Base-by-base conservation (phyloP, 164 flowering plant genomes). In the Liquidambar formosana region DNA sequence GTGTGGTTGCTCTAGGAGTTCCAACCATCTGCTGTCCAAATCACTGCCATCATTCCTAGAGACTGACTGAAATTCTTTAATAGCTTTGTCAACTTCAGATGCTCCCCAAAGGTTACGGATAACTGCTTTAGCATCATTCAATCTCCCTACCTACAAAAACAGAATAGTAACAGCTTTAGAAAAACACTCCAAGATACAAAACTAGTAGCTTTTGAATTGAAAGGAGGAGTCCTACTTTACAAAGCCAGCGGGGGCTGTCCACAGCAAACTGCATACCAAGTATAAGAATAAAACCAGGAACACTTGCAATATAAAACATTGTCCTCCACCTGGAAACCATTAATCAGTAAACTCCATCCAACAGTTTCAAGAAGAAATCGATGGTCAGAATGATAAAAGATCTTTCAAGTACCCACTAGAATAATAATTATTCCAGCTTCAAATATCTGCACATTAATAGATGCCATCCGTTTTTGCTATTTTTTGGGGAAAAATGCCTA, bases 221-320 rank as follows among this genome's bases (percentile, higher is more conserved):
- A 61, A 48, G 49, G 14, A 28, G 47, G 46, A 33, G 22, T 54
- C 84, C 59, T 86, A 92, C 97, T 74, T 89, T 92, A 71, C 86
- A 87, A 58, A 90, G 82, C 97, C 96, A 92, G 52, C 96, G 96
- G 46, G 97, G 96, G 73, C 97, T 92, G n/a, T 92, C 97, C 8
- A 85, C 97, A 57, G 94, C 77, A 81, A 87, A 92, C 83, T 92
- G 94, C 97, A 92, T 86, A 48, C 96, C 94, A 64, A 85, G 67
- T 21, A 79, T 68, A 63, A 92, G 75, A 64, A 81, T 27, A 62
- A 92, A 82, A 13, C 88, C 95, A 75, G 97, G 95, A 43, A 79
- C 57, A 81, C 83, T 81, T 60, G 96, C 90, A 70, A 89, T 74
- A 69, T 88, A 88, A n/a, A 90, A 81, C 79, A 92, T 83, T 25